phyloP scores from a whole-genome alignment of 495 filamentous ascomycete genomes.

The Bacidia rubella region DNA sequence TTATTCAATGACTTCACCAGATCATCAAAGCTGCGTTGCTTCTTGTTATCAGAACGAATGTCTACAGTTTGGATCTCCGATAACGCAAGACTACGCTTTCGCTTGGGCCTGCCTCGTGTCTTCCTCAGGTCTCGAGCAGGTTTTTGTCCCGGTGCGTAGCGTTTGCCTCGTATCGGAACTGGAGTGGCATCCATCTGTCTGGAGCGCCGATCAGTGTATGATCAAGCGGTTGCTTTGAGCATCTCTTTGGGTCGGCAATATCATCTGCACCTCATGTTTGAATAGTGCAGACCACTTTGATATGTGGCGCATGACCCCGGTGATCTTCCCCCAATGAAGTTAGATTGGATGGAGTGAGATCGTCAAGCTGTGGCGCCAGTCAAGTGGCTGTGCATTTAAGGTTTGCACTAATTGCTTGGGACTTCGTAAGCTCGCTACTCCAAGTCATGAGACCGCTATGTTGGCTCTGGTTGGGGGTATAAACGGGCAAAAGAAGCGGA shows the following conservation, averaged over 20 bases:
- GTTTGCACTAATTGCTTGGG: no score
- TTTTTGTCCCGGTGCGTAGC: slow-evolving; percentile 7
- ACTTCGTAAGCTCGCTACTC: no score
- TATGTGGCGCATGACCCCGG: neutral
- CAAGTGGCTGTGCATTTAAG: no score
- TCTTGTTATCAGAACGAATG: neutral
- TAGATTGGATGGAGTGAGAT: no score
- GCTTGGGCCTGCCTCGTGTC: slow-evolving; percentile 6
- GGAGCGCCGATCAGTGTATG: neutral
- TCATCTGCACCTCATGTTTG: neutral
- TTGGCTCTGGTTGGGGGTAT: no score
- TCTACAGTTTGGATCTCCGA: neutral
- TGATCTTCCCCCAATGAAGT: neutral
- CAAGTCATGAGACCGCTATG: no score
- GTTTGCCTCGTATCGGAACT: slow-evolving; percentile 18
- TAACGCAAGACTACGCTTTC: neutral
- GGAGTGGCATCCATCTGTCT: slow-evolving; percentile 11
- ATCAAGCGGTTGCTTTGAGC: no score
- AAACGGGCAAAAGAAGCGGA: no score
- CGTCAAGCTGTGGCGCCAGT: no score
- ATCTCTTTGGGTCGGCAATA: neutral
- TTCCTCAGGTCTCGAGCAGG: slow-evolving; percentile 10
- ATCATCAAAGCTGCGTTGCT: neutral
- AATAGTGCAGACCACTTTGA: no score
- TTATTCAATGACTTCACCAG: neutral